Base-by-base conservation (phyloP, 78 protist genomes). In the Dictyostelium citrinum region DNA sequence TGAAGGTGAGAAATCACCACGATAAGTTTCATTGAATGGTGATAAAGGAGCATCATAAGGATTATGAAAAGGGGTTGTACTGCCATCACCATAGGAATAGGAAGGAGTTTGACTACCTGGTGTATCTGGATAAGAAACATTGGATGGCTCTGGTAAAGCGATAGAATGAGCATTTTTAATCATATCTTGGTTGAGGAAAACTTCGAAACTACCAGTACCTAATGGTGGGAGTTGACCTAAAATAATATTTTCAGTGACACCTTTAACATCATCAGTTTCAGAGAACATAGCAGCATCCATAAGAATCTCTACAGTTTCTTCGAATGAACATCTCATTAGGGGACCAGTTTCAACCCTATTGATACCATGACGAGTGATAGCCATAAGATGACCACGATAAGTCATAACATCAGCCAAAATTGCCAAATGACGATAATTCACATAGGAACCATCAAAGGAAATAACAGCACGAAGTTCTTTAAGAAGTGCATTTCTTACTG, bases 281-380 rank as follows among this genome's bases (percentile, higher is more conserved):
- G 98, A 91, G 41, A 93, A 90, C 41, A 74, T 64, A 14, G 99
- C 99, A 0, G 99, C 99, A n/a, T 97, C 98, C 88, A 96, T 45
- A 17, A 99, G 96, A 46, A 99, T 97, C 8, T 99, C 99, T 2
- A 98, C 99, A 17, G 99, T 98, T 97, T 99, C 99, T 95, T 99
- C 99, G 91, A 99, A 99, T 11, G 99, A 99, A 80, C 97, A 91
- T 35, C 90, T 88, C 96, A 95, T 95, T 27, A 95, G 80, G 24
- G 95, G 83, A 35, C 98, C 98, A 14, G 97, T 83, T 10, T 96
- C 96, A 9, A 68, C 64, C 33, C 99, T 91, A 95, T 98, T 99
- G 98, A 99, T 98, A 33, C 99, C 99, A 78, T 99, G 99, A 20
- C 99, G 98, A 11, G 99, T 96, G 55, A 99, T 98, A 24, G 99